Conservation (phyloP, 2,329 filamentous ascomycete genomes). For the Sarocladium strictum region DNA sequence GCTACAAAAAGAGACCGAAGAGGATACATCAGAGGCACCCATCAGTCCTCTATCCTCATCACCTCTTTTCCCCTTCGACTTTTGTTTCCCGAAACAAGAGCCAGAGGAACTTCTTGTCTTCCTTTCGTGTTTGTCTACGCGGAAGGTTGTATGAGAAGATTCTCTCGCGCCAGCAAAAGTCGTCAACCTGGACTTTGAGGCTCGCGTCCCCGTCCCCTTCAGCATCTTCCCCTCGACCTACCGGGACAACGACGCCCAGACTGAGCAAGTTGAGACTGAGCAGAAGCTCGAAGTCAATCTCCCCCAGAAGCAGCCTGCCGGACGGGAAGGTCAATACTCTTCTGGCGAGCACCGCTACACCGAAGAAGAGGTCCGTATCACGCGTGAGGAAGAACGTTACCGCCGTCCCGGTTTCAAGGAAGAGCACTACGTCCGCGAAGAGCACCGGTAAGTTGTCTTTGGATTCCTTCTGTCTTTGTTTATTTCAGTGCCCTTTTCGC, state of each 20-base stretch:
- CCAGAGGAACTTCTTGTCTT: constrained; percentile 64
- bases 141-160: constrained; percentile 60
- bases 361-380: constrained; percentile 80
- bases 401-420: constrained; percentile 63
- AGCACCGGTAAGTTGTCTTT: constrained; percentile 48
- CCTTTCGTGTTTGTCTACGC: constrained; percentile 59
- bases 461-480: constrained; percentile 12
- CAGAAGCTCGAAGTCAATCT: constrained; percentile 83
- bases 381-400: constrained; percentile 71
- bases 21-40: constrained; percentile 26
- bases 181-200: constrained; percentile 99
- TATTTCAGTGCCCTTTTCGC: constrained; percentile 14
- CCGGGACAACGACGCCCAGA: constrained; percentile 50
- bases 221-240: constrained; percentile 99
- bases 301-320: constrained; percentile 60
- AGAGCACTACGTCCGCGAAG: constrained; percentile 44
- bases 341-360: constrained; percentile 55
- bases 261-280: constrained; percentile 41
- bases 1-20: constrained; percentile 19
- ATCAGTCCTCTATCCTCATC: constrained; percentile 25
- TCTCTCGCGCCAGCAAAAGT: constrained; percentile 63
- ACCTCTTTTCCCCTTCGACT: constrained; percentile 33
- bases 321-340: constrained; percentile 96
- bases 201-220: constrained; percentile 97
- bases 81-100: constrained; percentile 55